Percentiles rank a stretch among this genome's conserved stretches.
Conservation (phyloP, 2,329 filamentous ascomycete species). For the Botrytis medusae region DNA sequence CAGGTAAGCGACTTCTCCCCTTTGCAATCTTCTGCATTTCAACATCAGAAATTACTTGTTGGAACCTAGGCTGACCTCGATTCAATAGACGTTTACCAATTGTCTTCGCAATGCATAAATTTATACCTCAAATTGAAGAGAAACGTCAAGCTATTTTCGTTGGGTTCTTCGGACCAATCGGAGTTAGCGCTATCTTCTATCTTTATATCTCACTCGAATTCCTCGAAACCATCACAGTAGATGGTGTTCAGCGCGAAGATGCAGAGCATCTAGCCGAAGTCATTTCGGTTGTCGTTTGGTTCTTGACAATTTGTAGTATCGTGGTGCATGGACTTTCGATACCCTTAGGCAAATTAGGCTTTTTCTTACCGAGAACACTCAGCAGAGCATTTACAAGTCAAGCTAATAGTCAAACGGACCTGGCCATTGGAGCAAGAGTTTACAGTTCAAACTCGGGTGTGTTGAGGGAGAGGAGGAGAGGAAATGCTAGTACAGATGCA, state of each 20-base stretch:
- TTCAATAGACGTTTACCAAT: constrained; percentile 62
- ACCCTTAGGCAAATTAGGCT: constrained; percentile 65
- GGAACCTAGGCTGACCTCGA: not conserved
- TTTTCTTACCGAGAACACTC: constrained; percentile 63
- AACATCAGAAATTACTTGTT: constrained; percentile 17
- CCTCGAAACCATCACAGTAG: constrained; percentile 56
- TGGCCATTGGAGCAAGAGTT: constrained; percentile 4
- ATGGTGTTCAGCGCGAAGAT: constrained; percentile 63
- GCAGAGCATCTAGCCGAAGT: constrained; percentile 64
- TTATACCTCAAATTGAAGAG: constrained; percentile 77
- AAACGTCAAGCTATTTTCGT: constrained; percentile 77
- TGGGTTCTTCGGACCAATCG: constrained; percentile 91
- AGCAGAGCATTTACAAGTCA: constrained; percentile 43
- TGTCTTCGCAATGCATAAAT: constrained; percentile 69
- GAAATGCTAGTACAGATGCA: not conserved
- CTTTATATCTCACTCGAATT: constrained; percentile 80
- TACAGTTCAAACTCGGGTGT: not conserved
- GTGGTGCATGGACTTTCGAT: constrained; percentile 83
- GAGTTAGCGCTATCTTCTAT: constrained; percentile 88
- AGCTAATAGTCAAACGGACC: constrained; percentile 22
- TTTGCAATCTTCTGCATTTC: not conserved
- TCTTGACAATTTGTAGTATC: constrained; percentile 78
- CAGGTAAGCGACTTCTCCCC: constrained; percentile 43
- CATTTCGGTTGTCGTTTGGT: constrained; percentile 78
- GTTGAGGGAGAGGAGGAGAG: constrained; percentile 4